Evolutionary conservation across 129 eudicot species (phyloP), one percentile per base, ranked within the genome.

Genomic region (Chrysanthemum makinoi): DNA sequence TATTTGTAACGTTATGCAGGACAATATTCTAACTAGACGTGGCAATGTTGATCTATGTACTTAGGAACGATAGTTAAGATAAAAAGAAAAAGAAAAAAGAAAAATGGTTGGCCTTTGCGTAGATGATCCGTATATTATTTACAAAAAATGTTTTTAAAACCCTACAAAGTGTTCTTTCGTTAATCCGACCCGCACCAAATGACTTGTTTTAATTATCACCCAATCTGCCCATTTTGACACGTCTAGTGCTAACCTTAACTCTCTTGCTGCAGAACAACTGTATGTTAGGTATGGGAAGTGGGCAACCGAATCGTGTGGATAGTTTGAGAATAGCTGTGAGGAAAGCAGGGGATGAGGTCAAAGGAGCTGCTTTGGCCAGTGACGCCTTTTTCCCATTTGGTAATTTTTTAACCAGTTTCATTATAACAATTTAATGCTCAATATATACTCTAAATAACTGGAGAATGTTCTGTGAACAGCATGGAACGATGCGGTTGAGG

Each of bases 261-360:
- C 9, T 75, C 18, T 15, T 77, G 76, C 77, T 53, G 81, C 87
- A 90, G 97, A 76, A 90, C 53, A 95, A 90, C 75, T 83, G 96
- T 76, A 88, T 90, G 96, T 79, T 95, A 60, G 96, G 99, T 24
- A 95, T 95, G 99, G 99, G 99, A 75, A 95, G 97, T 66, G 99
- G 99, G 58, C 99, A 90, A 48, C 97, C 99, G 0, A 95, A 90
- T 72, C 97, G 99, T 74, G 74, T 86, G 75, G 99, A 95, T 81
- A 95, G 99, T 81, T 77, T 95, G 83, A 90, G 97, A 80, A 90
- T 95, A 61, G 99, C 99, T 52, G 57, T 85, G 72, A 95, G 80
- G 84, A 95, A 95, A 86, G 99, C 97, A 49, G 96, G 99, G 56
- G 82, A 84, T 28, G 97, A 94, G 74, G 97, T 87, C 80, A 86